Percentiles rank a stretch among this genome's conserved stretches.
phyloP scores from a whole-genome alignment of 2,329 filamentous ascomycete species.

The Grosmannia clavigera region DNA sequence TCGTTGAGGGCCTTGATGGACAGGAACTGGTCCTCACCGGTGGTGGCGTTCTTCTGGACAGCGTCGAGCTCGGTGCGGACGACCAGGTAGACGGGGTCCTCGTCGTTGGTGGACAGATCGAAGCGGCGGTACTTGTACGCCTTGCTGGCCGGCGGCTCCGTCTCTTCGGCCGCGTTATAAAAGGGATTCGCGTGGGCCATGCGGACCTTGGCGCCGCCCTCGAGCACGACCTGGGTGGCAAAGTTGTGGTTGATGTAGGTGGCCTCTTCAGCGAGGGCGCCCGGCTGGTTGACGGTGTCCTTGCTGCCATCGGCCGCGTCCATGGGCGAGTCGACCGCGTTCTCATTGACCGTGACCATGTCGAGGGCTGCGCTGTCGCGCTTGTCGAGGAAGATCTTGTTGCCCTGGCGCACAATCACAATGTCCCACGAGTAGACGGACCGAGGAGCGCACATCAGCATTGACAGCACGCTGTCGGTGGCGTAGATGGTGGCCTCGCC shows the following conservation, averaged over 20 bases:
- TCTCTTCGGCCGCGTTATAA: conserved; percentile 89
- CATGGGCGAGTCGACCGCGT: conserved; percentile 86
- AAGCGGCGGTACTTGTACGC: conserved; percentile 98
- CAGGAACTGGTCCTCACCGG: conserved; percentile 80
- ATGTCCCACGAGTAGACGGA: conserved; percentile 98
- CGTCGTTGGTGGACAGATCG: conserved; percentile 87
- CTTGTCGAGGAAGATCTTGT: conserved; percentile 99
- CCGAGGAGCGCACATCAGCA: conserved; percentile 97
- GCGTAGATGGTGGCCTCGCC: conserved; percentile 94
- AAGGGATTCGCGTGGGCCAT: conserved; percentile 91
- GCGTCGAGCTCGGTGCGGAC: conserved; percentile 85
- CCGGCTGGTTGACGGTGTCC: conserved; percentile 89
- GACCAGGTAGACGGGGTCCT: conserved; percentile 84
- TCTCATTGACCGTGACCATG: conserved; percentile 98
- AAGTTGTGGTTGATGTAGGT: conserved; percentile 99
- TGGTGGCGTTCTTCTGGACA: conserved; percentile 91
- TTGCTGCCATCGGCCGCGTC: conserved; percentile 87
- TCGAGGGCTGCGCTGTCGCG: conserved; percentile 88
- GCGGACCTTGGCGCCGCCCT: conserved; percentile 68
- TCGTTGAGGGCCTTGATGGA: conserved; percentile 96
- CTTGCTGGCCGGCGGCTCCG: conserved; percentile 87
- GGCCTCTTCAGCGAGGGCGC: conserved; percentile 84
- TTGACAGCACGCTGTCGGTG: conserved; percentile 92
- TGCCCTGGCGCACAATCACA: conserved; percentile 80
- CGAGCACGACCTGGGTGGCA: conserved; percentile 83